Percentiles rank a stretch among this genome's conserved stretches.
These are phyloP conservation scores for Blastocrithidia nonstop DNA, from an alignment of 208 protist genomes.

Conservation along the genomic window DNA sequence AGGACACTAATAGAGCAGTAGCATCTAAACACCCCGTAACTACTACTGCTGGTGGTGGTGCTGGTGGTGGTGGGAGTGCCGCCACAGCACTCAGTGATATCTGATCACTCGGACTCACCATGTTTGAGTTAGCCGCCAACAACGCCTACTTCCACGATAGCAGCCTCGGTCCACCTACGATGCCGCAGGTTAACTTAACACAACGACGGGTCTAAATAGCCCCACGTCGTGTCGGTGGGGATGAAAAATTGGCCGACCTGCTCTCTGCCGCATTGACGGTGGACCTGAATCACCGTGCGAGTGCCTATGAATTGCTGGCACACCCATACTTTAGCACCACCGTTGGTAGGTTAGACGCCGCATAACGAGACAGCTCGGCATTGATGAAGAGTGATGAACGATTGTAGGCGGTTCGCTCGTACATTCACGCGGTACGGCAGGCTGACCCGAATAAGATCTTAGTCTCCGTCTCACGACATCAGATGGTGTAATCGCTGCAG, in stretches of 20 bases:
- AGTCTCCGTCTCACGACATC: slow-evolving; percentile 34
- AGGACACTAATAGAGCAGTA: no score
- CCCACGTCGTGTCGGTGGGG: slow-evolving; percentile 23
- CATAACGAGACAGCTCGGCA: slow-evolving; percentile 7
- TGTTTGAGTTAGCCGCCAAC: slow-evolving; percentile 26
- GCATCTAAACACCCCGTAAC: no score
- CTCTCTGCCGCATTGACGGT: slow-evolving; percentile 16
- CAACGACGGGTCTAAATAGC: slow-evolving; percentile 17
- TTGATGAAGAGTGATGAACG: slow-evolving; percentile 35
- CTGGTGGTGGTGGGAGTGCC: slow-evolving; percentile 5
- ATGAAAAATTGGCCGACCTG: slow-evolving; percentile 39
- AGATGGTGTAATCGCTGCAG: slow-evolving; percentile 50
- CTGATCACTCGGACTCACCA: slow-evolving; percentile 39
- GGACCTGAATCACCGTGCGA: slow-evolving; percentile 13
- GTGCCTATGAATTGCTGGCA: slow-evolving; percentile 28
- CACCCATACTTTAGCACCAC: slow-evolving; percentile 50
- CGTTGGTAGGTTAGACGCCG: neutral
- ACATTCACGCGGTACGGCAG: slow-evolving; percentile 36
- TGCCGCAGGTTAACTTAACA: slow-evolving; percentile 19
- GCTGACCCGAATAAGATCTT: slow-evolving; percentile 18
- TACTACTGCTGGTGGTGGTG: neutral
- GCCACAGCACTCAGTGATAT: slow-evolving; percentile 31
- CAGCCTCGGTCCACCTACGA: slow-evolving; percentile 8
- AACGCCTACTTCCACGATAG: slow-evolving; percentile 35
- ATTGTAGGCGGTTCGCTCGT: slow-evolving; percentile 37